Base-by-base conservation (phyloP, 139 green algal species). In the Volvox africanus region DNA sequence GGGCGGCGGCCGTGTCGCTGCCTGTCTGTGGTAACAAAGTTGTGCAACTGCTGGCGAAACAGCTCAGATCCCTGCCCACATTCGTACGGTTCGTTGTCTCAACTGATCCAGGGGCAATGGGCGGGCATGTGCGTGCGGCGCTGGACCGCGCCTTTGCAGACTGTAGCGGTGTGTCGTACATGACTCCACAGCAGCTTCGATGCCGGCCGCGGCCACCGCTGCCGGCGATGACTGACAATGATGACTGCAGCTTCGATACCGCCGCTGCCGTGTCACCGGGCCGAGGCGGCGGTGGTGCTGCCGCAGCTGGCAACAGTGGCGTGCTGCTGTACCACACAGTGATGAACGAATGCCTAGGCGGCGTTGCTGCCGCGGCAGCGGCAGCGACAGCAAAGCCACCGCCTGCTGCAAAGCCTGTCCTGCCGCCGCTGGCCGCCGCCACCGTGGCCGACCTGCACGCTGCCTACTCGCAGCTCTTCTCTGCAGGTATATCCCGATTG, bases 1-100 rank as follows among this genome's bases (percentile, higher is more conserved):
- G 30, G 61, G 30, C 82, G 30, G 62, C 22, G 6, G 32, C 61
- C 6, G 17, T 24, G 3, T 17, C 80, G 44, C 37, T 50, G 61
- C 55, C 50, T n/a, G 44, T 73, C n/a, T 88, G 90, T 55, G 84
- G 83, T 33, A 93, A 93, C 83, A 87, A 87, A 62, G 36, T 88
- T 17, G 18, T 93, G 30, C 81, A 86, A 32, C 77, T 93, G 55
- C 71, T 93, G 1, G 18, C 73, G 1, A 26, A 35, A 11, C 78
- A 85, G 80, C 71, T 93, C 18, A 24, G 21, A 3, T 21, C 21
- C 9, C 73, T 92, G 50, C 82, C 82, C 3, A 32, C 19, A 32
- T 80, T 19, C 89, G 77, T 92, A 17, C 81, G 89, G 20, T 90
- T 89, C 61, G 83, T 93, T 30, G n/a, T 93, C 2, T 88, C 90